Conservation (phyloP, 495 filamentous ascomycete species). For the Letharia columbiana region DNA sequence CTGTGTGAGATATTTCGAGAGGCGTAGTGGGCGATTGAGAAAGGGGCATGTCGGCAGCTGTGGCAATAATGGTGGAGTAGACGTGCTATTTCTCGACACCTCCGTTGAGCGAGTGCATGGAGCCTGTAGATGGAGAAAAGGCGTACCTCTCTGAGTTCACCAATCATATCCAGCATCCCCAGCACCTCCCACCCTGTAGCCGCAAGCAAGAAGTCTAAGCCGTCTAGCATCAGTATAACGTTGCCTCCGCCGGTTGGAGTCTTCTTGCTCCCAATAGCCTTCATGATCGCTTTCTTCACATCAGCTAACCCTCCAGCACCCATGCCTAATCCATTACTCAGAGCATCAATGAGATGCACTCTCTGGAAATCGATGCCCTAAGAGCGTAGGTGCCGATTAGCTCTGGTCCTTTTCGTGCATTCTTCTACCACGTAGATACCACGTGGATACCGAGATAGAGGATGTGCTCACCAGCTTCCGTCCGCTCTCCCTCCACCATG, state of each 20-base stretch:
- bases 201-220: conserved; percentile 48
- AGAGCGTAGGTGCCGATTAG: neutral
- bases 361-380: conserved; percentile 20
- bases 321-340: conserved; percentile 6
- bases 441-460: neutral
- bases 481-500: conserved; percentile 64
- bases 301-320: conserved; percentile 12
- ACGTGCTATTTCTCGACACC: conserved; percentile 31
- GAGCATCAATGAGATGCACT: conserved; percentile 14
- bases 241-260: conserved; percentile 18
- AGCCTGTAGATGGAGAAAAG: neutral
- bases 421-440: neutral
- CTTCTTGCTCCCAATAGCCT: conserved; percentile 25
- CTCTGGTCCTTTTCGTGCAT: neutral
- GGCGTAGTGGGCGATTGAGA: conserved; percentile 51
- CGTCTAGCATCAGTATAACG: conserved; percentile 46
- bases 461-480: conserved; percentile 46
- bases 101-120: neutral
- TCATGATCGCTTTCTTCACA: conserved; percentile 27
- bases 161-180: conserved; percentile 36
- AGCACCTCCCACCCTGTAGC: conserved; percentile 31
- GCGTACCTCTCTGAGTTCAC: conserved; percentile 47
- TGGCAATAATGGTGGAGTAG: conserved; percentile 54
- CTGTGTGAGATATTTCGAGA: conserved; percentile 55
- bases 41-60: conserved; percentile 64